Evolutionary conservation across 257 asterid species (phyloP).

Genomic region (Ilex asprella): DNA sequence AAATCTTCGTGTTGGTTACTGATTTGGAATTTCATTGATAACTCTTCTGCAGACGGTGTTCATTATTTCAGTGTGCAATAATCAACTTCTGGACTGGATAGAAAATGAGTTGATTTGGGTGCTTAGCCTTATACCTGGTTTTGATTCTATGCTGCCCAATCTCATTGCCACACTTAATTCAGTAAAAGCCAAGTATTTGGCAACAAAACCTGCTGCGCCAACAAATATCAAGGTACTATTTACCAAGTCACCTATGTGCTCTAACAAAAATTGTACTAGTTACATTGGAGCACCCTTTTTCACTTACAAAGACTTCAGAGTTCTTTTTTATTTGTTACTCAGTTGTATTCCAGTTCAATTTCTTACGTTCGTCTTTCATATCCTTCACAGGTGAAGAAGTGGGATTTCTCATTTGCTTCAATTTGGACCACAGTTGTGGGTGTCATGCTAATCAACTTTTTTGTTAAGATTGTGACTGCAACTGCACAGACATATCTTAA

Average conservation of each 20-base stretch:
- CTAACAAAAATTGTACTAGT: too few species aligned
- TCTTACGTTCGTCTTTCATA: background rate
- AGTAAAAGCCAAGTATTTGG: conserved; percentile 74
- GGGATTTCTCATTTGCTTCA: conserved; percentile 68
- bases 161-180: conserved; percentile 70
- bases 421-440: conserved; percentile 79
- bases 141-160: conserved; percentile 48
- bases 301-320: too few species aligned
- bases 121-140: conserved; percentile 76
- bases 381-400: conserved; percentile 39
- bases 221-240: conserved; percentile 49
- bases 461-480: conserved; percentile 61
- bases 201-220: conserved; percentile 41
- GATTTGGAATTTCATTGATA: background rate
- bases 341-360: background rate
- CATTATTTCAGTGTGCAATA: conserved; percentile 81
- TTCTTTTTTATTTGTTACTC: too few species aligned
- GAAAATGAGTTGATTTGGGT: conserved; percentile 82
- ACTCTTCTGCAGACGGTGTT: conserved; percentile 65
- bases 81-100: conserved; percentile 90
- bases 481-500: conserved; percentile 62
- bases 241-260: too few species aligned
- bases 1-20: conserved; percentile 7
- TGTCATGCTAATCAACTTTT: conserved; percentile 75
- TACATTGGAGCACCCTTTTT: too few species aligned